Conservation (phyloP, 2,329 filamentous ascomycete species). For the Diaporthe velutina region DNA sequence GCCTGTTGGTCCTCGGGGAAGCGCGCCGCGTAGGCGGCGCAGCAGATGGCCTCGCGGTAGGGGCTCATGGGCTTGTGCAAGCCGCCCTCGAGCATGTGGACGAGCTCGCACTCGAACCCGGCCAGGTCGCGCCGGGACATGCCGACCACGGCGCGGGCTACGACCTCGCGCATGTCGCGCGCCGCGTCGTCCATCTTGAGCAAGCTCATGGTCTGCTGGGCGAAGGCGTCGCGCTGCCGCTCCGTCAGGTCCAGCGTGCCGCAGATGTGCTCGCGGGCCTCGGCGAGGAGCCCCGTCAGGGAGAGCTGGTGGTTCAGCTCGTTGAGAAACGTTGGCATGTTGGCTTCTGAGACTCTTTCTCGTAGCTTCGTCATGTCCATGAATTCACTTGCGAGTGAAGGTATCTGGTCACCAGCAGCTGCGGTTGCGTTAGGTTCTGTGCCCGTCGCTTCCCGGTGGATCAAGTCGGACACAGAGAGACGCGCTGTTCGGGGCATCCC, state of each 20-base stretch:
- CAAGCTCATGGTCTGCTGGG: neutral
- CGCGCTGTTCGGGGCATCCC: neutral
- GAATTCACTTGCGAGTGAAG: neutral
- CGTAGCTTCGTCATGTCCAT: neutral
- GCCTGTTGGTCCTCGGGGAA: slow-evolving; percentile 14
- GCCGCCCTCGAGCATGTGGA: neutral
- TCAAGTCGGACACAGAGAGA: slow-evolving; percentile 4
- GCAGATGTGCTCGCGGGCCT: slow-evolving; percentile 19
- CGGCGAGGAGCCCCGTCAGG: neutral
- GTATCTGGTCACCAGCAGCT: neutral
- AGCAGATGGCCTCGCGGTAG: slow-evolving; percentile 8
- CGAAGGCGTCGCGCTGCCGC: neutral
- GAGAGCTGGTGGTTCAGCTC: slow-evolving; percentile 15
- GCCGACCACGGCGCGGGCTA: neutral
- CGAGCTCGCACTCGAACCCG: neutral
- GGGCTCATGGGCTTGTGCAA: neutral
- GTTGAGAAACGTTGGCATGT: neutral
- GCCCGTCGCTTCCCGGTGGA: neutral
- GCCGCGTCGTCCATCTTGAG: neutral
- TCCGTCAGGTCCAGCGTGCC: neutral
- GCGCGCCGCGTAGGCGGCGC: slow-evolving; percentile 1
- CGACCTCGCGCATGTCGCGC: neutral
- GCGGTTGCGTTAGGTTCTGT: neutral
- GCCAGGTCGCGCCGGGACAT: neutral
- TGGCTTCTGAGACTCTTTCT: neutral